Conservation (phyloP, 768 basidiomycete genomes). For the Serendipita vermifera region DNA sequence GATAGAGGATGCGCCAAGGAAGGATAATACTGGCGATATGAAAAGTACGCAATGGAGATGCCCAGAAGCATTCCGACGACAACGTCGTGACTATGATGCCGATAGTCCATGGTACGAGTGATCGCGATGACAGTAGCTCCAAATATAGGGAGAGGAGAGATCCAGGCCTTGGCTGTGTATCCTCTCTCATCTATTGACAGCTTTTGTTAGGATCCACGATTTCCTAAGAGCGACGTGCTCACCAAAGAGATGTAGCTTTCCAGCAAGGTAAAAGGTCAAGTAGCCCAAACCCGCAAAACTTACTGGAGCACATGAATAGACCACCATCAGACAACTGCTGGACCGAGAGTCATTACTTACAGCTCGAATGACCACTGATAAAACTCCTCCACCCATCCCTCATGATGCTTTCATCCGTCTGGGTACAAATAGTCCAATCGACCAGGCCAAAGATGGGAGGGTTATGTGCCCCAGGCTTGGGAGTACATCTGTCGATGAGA, state of each 20-base stretch:
- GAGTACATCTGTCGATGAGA: slow-evolving; percentile 58
- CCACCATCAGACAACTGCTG: neutral
- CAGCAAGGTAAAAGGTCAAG: slow-evolving; percentile 76
- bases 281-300: slow-evolving; percentile 91
- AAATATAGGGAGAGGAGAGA: slow-evolving; percentile 59
- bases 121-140: slow-evolving; percentile 37
- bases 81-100: slow-evolving; percentile 84
- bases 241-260: slow-evolving; percentile 87
- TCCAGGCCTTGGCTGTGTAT: slow-evolving; percentile 64
- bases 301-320: slow-evolving; percentile 32
- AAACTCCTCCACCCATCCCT: slow-evolving; percentile 87
- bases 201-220: slow-evolving; percentile 7
- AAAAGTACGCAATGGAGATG: slow-evolving; percentile 52
- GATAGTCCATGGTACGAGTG: slow-evolving; percentile 28
- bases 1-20: slow-evolving; percentile 47
- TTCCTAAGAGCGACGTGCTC: slow-evolving; percentile 55
- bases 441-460: slow-evolving; percentile 55
- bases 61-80: slow-evolving; percentile 68
- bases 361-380: slow-evolving; percentile 78
- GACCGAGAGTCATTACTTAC: slow-evolving; percentile 33
- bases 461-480: slow-evolving; percentile 48
- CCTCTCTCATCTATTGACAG: slow-evolving; percentile 16
- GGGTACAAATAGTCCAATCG: slow-evolving; percentile 68
- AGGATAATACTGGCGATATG: slow-evolving; percentile 77
- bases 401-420: slow-evolving; percentile 42